phyloP scores from a whole-genome alignment of 768 basidiomycete genomes.

The Naganishia randhawae region DNA sequence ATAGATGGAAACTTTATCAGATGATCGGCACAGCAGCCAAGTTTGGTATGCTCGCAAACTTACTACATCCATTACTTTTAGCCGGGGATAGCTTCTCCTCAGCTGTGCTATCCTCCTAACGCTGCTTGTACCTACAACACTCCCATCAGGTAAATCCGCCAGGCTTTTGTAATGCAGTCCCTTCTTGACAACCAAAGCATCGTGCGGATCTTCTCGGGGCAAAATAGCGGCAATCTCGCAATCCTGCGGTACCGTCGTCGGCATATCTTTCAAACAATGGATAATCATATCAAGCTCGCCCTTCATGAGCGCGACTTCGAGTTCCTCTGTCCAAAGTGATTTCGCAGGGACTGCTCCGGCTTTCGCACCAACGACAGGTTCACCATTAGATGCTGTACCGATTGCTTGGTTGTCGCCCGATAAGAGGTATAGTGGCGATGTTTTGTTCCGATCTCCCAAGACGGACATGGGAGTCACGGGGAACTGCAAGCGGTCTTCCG shows the following conservation, averaged over 20 bases:
- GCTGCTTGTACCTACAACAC: conserved; percentile 91
- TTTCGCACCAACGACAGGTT: conserved; percentile 19
- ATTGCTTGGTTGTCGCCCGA: conserved; percentile 52
- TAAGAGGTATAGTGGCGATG: conserved; percentile 75
- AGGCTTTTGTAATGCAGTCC: conserved; percentile 67
- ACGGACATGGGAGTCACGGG: conserved; percentile 65
- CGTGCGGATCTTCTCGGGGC: conserved; percentile 81
- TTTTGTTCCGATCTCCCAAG: conserved; percentile 82
- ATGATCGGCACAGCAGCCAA: not conserved
- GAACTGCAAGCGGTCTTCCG: conserved; percentile 50
- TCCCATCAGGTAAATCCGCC: conserved; percentile 78
- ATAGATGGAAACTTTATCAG: not conserved
- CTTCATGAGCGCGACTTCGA: conserved; percentile 76
- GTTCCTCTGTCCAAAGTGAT: conserved; percentile 89
- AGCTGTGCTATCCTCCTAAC: conserved; percentile 89
- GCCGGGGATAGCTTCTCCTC: conserved; percentile 66
- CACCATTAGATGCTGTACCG: not conserved
- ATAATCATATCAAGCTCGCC: conserved; percentile 82
- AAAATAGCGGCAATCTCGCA: conserved; percentile 80
- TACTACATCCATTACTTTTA: conserved; percentile 74
- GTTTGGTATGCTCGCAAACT: conserved; percentile 57
- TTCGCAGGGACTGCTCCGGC: conserved; percentile 41
- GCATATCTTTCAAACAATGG: conserved; percentile 89
- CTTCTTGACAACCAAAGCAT: conserved; percentile 78
- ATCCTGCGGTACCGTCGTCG: conserved; percentile 76